Conservation (phyloP, 352 stramenopile genomes). For the Pythium coloratum region DNA sequence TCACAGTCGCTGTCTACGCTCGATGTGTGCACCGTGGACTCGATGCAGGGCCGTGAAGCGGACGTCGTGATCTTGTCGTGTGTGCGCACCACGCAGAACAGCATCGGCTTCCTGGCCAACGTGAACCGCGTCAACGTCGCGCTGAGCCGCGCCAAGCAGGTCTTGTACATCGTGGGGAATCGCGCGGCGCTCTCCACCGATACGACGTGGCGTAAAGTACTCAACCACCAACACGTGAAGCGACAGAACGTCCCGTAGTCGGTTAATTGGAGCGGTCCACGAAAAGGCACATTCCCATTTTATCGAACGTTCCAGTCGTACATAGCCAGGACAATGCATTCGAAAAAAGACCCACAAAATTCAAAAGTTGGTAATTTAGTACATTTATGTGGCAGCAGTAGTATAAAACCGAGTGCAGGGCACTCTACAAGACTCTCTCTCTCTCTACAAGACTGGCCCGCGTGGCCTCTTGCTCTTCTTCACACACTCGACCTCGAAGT, state of each 20-base stretch:
- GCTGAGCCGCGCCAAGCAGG: constrained; percentile 4
- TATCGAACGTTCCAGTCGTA: background rate
- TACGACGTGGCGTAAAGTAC: background rate
- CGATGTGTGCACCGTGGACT: constrained; percentile 5
- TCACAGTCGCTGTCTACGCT: background rate
- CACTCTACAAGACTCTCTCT: background rate
- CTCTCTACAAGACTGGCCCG: background rate
- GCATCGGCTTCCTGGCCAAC: constrained; percentile 6
- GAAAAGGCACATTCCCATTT: background rate
- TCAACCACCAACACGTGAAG: background rate
- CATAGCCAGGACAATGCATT: background rate
- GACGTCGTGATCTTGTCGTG: constrained; percentile 10
- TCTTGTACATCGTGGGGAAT: constrained; percentile 9
- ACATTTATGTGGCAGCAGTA: background rate
- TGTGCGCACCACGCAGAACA: background rate
- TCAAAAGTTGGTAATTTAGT: background rate
- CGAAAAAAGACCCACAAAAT: constrained; percentile 3
- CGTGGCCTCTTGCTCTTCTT: background rate
- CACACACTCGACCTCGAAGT: background rate
- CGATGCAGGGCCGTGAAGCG: constrained; percentile 7
- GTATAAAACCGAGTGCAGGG: background rate
- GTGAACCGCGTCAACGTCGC: constrained; percentile 8
- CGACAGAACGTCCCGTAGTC: background rate
- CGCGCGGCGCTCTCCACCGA: background rate
- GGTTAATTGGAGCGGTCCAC: background rate